These are phyloP conservation scores for Fusarium miscanthi DNA, from an alignment of 2,329 filamentous ascomycete species.

Conservation along the genomic window DNA sequence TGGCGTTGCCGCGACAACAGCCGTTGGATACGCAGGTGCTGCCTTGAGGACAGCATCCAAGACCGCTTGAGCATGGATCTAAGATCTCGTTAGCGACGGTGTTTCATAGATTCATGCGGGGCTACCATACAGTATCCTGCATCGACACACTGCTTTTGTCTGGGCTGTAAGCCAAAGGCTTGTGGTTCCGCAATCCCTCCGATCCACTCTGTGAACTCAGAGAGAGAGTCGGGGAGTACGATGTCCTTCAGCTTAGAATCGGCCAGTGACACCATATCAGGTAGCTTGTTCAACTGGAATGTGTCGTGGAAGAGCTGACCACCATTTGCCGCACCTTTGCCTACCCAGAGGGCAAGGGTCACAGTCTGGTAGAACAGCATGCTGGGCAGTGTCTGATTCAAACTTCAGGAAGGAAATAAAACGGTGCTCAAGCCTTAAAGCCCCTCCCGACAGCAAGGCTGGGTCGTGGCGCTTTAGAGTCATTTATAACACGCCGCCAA, in stretches of 20 bases:
- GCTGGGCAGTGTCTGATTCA: background rate
- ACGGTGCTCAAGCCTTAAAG: too few relatives aligned
- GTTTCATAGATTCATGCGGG: rapidly evolving
- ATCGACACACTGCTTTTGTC: background rate
- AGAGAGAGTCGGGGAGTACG: background rate
- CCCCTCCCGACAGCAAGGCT: background rate
- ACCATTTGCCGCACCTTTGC: background rate
- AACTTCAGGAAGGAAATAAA: background rate
- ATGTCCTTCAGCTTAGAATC: background rate
- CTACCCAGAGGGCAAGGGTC: background rate
- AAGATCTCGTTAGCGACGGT: rapidly evolving
- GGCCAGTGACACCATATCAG: background rate
- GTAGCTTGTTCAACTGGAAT: background rate
- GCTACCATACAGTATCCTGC: background rate
- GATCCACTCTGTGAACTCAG: background rate
- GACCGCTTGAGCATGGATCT: slow-evolving; percentile 8
- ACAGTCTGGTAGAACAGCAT: background rate
- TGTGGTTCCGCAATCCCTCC: background rate
- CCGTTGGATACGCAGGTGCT: slow-evolving; percentile 2
- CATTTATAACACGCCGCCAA: background rate
- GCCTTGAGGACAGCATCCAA: background rate
- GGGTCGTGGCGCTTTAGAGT: background rate
- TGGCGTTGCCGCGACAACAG: background rate
- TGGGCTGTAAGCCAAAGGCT: background rate
- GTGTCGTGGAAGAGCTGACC: background rate